Evolutionary conservation across 768 basidiomycete genomes (phyloP).

Genomic region (Lactifluus subvellereus): DNA sequence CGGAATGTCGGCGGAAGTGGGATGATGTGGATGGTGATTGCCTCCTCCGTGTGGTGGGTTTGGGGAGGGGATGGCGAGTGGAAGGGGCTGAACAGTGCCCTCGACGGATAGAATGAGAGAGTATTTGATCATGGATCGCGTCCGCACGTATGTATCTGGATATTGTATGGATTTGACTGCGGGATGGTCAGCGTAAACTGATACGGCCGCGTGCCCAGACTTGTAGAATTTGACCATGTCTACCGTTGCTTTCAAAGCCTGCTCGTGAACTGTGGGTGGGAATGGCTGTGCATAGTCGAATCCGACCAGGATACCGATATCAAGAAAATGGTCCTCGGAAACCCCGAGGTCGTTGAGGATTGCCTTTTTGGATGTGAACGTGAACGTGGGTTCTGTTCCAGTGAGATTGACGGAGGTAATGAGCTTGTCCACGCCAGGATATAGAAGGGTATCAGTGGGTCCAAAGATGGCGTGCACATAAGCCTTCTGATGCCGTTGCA

Average conservation of each 20-base stretch:
- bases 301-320: slow-evolving; percentile 87
- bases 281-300: slow-evolving; percentile 77
- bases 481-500: slow-evolving; percentile 85
- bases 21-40: slow-evolving; percentile 56
- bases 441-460: slow-evolving; percentile 84
- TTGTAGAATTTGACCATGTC: slow-evolving; percentile 94
- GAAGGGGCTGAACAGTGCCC: slow-evolving; percentile 72
- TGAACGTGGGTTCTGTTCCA: slow-evolving; percentile 63
- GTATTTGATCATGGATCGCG: slow-evolving; percentile 88
- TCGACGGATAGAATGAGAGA: slow-evolving; percentile 87
- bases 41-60: slow-evolving; percentile 43
- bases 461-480: slow-evolving; percentile 95
- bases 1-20: slow-evolving; percentile 85
- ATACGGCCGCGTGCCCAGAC: slow-evolving; percentile 75
- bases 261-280: slow-evolving; percentile 76
- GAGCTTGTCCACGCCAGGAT: slow-evolving; percentile 81
- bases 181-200: slow-evolving; percentile 73
- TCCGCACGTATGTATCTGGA: slow-evolving; percentile 79
- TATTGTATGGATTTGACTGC: slow-evolving; percentile 78
- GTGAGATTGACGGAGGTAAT: slow-evolving; percentile 83
- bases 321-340: slow-evolving; percentile 87
- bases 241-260: slow-evolving; percentile 76
- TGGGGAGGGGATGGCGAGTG: slow-evolving; percentile 56
- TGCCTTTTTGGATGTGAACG: slow-evolving; percentile 73
- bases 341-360: slow-evolving; percentile 64